A percentile compares a stretch with the other conserved stretches of the same genome.
phyloP scores from a whole-genome alignment of 2,329 filamentous ascomycete genomes.

The Alternaria burnsii region DNA sequence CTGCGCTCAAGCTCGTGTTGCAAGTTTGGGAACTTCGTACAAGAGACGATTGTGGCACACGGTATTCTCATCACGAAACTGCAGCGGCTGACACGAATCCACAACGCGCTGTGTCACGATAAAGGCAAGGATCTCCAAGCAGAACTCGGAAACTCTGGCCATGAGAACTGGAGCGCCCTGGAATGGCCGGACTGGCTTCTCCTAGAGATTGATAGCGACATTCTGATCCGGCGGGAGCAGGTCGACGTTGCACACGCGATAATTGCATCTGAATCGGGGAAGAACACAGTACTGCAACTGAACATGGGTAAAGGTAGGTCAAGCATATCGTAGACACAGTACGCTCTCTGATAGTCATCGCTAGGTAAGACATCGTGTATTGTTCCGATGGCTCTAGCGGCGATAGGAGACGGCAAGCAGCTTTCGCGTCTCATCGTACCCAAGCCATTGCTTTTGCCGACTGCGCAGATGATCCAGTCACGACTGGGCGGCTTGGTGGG shows the following conservation, averaged over 20 bases:
- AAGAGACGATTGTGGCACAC: constrained; percentile 53
- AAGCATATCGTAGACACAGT: too few relatives aligned
- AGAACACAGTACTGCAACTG: constrained; percentile 42
- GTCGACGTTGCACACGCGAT: constrained; percentile 66
- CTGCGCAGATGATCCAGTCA: constrained; percentile 63
- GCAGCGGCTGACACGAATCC: constrained; percentile 56
- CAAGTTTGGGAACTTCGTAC: constrained; percentile 47
- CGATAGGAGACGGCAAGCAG: constrained; percentile 3
- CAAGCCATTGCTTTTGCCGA: constrained; percentile 68
- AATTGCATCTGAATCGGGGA: constrained; percentile 43
- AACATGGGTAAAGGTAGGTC: constrained; percentile 43
- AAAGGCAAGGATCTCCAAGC: constrained; percentile 29
- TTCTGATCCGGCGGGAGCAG: constrained; percentile 69
- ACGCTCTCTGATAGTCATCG: too few relatives aligned
- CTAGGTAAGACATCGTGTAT: constrained; percentile 12
- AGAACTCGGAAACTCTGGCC: constrained; percentile 60
- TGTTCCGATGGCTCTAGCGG: constrained; percentile 1
- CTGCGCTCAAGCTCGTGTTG: constrained; percentile 49
- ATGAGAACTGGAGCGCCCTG: constrained; percentile 63
- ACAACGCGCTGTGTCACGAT: constrained; percentile 30
- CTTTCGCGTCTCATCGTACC: constrained; percentile 68
- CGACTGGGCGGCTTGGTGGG: constrained; percentile 65
- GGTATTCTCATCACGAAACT: constrained; percentile 55
- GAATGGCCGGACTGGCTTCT: constrained; percentile 69
- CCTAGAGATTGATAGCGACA: constrained; percentile 68